Conservation (phyloP, 495 filamentous ascomycete species). For the Neurospora sp. region DNA sequence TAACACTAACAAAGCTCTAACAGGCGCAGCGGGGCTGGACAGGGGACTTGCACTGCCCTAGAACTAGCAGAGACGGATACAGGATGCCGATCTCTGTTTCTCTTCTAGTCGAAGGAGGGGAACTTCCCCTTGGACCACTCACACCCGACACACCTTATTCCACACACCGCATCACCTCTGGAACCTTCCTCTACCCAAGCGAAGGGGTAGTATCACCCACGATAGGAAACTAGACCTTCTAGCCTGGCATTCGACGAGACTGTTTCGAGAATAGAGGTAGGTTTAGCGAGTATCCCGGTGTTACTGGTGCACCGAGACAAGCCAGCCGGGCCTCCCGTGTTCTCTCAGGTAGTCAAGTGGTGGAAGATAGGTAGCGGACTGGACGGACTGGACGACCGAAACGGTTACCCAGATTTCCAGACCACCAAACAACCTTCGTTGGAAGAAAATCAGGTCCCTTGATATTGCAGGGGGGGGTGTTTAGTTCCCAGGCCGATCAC, state of each 20-base stretch:
- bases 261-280: neutral
- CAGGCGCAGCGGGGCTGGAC: neutral
- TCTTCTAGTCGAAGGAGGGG: neutral
- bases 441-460: neutral
- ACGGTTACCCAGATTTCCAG: neutral
- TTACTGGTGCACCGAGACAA: neutral
- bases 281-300: neutral
- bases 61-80: neutral
- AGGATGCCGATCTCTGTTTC: neutral
- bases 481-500: neutral
- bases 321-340: neutral
- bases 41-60: neutral
- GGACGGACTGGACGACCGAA: neutral
- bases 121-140: neutral
- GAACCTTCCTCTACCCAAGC: neutral
- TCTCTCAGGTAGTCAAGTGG: neutral
- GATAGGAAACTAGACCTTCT: neutral
- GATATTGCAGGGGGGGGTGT: neutral
- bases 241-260: neutral
- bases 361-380: neutral
- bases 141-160: neutral
- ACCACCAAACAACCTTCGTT: neutral
- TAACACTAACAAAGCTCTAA: neutral
- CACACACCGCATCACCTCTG: neutral
- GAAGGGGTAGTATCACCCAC: neutral